phyloP scores from a whole-genome alignment of 495 filamentous ascomycete genomes.

The Eremomyces bilateralis region DNA sequence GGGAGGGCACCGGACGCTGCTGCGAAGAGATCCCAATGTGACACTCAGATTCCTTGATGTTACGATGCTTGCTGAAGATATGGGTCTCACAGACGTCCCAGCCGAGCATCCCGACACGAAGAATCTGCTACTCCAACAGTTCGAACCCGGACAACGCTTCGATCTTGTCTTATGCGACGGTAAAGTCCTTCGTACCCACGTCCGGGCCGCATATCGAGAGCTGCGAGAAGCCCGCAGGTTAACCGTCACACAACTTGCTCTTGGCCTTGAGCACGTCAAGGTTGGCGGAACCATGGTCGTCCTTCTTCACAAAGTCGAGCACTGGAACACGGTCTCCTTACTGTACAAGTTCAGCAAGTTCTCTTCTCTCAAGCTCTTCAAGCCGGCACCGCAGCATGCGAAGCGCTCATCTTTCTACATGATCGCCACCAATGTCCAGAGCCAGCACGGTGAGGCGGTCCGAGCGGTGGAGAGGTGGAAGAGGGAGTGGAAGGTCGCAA shows the following conservation, averaged over 20 bases:
- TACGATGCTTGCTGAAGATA: constrained; percentile 31
- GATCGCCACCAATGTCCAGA: constrained; percentile 27
- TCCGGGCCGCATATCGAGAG: constrained; percentile 23
- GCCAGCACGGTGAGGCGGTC: neutral
- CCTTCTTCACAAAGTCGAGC: constrained; percentile 28
- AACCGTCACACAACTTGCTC: constrained; percentile 22
- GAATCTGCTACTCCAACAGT: constrained; percentile 19
- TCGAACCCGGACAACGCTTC: constrained; percentile 18
- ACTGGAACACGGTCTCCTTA: constrained; percentile 18
- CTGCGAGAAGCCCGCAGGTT: constrained; percentile 22
- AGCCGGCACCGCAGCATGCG: constrained; percentile 22
- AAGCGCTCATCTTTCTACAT: constrained; percentile 33
- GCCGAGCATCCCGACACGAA: constrained; percentile 22
- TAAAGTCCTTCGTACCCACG: constrained; percentile 29
- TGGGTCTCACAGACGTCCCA: constrained; percentile 24
- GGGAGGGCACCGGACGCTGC: constrained; percentile 23
- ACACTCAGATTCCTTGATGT: constrained; percentile 24
- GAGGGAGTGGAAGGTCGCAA: constrained; percentile 5
- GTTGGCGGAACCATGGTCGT: constrained; percentile 27
- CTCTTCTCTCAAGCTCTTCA: constrained; percentile 25
- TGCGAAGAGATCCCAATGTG: constrained; percentile 7
- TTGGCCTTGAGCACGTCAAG: constrained; percentile 25
- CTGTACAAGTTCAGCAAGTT: constrained; percentile 26
- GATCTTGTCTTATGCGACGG: constrained; percentile 37
- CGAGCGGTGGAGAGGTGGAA: constrained; percentile 3